phyloP scores from a whole-genome alignment of 83 land plant species.

The Diphasiastrum complanatum region DNA sequence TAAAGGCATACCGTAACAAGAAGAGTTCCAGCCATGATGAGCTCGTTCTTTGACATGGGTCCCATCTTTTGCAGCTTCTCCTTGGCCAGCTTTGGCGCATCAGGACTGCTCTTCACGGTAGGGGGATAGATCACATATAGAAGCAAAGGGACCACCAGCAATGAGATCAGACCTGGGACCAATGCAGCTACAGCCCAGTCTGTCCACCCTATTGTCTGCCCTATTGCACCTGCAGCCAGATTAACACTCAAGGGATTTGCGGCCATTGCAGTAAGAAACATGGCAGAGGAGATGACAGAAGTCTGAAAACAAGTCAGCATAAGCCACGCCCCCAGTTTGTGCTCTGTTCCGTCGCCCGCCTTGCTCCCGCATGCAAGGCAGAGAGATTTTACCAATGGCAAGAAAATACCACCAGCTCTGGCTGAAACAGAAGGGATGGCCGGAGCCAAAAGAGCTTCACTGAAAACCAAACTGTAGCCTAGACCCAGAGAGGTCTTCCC shows the following conservation, averaged over 20 bases:
- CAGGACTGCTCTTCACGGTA: conserved; percentile 77
- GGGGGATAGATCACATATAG: conserved; percentile 85
- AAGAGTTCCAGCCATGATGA: conserved; percentile 76
- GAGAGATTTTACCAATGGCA: conserved; percentile 83
- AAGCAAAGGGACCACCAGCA: conserved; percentile 67
- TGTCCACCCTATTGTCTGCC: conserved; percentile 83
- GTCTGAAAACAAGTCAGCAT: conserved; percentile 98
- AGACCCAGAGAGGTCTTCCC: conserved; percentile 77
- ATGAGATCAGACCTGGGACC: conserved; percentile 77
- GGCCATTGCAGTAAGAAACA: conserved; percentile 95
- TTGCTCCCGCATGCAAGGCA: conserved; percentile 84
- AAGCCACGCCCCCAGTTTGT: conserved; percentile 75
- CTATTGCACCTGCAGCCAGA: conserved; percentile 52
- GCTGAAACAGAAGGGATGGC: conserved; percentile 91
- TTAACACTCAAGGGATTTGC: conserved; percentile 83
- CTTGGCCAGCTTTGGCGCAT: conserved; percentile 83
- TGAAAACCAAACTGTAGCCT: conserved; percentile 82
- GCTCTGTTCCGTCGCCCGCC: conserved; percentile 80
- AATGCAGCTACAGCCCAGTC: conserved; percentile 92
- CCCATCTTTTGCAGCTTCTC: conserved; percentile 92
- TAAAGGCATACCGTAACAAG: conserved; percentile 60
- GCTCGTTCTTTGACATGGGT: conserved; percentile 85
- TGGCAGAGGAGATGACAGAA: conserved; percentile 77
- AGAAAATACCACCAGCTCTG: conserved; percentile 88
- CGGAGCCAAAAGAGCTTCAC: conserved; percentile 86